These are phyloP conservation scores for Pseudogymnoascus sp. DNA, from an alignment of 2,329 filamentous ascomycete genomes.

Conservation along the genomic window DNA sequence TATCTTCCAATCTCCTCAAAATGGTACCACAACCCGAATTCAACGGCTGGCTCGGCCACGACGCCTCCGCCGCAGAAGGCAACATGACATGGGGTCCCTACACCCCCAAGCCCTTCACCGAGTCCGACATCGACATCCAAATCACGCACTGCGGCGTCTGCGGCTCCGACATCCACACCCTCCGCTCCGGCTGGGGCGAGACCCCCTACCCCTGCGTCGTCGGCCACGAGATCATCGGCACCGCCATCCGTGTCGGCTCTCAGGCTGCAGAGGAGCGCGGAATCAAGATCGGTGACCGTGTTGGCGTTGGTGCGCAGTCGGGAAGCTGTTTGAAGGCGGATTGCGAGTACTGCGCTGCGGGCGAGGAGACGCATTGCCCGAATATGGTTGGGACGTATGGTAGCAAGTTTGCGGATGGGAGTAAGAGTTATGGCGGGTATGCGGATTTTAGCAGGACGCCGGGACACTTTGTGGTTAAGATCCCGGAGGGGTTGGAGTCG, in stretches of 20 bases:
- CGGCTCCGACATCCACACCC: constrained; percentile 24
- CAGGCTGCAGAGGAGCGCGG: constrained; percentile 19
- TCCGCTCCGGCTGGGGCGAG: constrained; percentile 18
- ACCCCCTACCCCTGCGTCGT: constrained; percentile 28
- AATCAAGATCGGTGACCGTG: constrained; percentile 41
- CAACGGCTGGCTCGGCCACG: constrained; percentile 23
- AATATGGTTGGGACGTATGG: constrained; percentile 17
- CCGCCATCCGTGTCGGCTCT: constrained; percentile 31
- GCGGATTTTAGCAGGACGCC: constrained; percentile 36
- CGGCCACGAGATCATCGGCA: constrained; percentile 41
- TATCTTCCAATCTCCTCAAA: background rate
- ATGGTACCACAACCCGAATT: constrained; percentile 22
- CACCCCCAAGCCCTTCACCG: constrained; percentile 22
- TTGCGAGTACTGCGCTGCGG: constrained; percentile 19
- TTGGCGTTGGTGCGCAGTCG: constrained; percentile 40
- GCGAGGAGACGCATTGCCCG: constrained; percentile 22
- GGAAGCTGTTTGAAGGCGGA: constrained; percentile 31
- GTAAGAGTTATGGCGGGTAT: constrained; percentile 11
- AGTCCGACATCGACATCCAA: constrained; percentile 37
- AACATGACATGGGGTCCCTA: constrained; percentile 25
- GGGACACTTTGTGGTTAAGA: constrained; percentile 47
- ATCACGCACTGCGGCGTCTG: constrained; percentile 40
- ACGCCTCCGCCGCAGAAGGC: constrained; percentile 25
- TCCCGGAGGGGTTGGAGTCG: constrained; percentile 40
- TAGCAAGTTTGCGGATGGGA: constrained; percentile 18